phyloP scores from a whole-genome alignment of 1,139 yeast species.

The Candida tetrigidarum region DNA sequence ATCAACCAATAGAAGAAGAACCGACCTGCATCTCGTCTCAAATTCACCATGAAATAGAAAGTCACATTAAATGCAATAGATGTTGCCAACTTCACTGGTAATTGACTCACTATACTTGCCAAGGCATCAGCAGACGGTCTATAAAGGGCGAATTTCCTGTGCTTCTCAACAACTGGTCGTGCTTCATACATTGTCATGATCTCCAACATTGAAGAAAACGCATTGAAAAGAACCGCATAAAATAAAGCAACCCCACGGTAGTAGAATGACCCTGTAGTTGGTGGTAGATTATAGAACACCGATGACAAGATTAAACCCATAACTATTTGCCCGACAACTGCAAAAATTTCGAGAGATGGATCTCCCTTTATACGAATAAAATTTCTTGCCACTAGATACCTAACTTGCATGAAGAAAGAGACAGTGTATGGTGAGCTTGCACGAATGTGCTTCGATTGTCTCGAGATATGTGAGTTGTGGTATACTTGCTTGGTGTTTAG shows the following conservation, averaged over 20 bases:
- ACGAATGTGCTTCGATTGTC: slow-evolving; percentile 29
- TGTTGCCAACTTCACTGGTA: slow-evolving; percentile 56
- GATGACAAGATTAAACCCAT: slow-evolving; percentile 49
- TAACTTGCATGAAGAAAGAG: slow-evolving; percentile 37
- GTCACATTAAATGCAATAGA: slow-evolving; percentile 49
- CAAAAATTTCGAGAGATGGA: slow-evolving; percentile 31
- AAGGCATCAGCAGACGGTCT: slow-evolving; percentile 69
- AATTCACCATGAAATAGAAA: slow-evolving; percentile 60
- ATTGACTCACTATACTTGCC: slow-evolving; percentile 58
- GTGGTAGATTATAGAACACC: slow-evolving; percentile 53
- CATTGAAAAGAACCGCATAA: slow-evolving; percentile 59
- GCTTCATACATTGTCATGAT: slow-evolving; percentile 58
- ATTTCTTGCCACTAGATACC: slow-evolving; percentile 31
- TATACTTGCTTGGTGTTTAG: slow-evolving; percentile 16
- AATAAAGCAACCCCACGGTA: slow-evolving; percentile 61
- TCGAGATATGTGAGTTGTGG: slow-evolving; percentile 30
- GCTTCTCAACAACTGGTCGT: slow-evolving; percentile 66
- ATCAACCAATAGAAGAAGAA: slow-evolving; percentile 57
- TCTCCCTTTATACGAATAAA: slow-evolving; percentile 32
- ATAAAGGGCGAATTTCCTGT: slow-evolving; percentile 63
- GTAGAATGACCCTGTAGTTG: slow-evolving; percentile 54
- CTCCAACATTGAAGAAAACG: slow-evolving; percentile 61
- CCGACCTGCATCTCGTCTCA: slow-evolving; percentile 59
- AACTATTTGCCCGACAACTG: slow-evolving; percentile 29
- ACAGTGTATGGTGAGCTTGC: slow-evolving; percentile 37